These are phyloP conservation scores for Dunaliella salina DNA, from an alignment of 163 green algal genomes.

Conservation along the genomic window DNA sequence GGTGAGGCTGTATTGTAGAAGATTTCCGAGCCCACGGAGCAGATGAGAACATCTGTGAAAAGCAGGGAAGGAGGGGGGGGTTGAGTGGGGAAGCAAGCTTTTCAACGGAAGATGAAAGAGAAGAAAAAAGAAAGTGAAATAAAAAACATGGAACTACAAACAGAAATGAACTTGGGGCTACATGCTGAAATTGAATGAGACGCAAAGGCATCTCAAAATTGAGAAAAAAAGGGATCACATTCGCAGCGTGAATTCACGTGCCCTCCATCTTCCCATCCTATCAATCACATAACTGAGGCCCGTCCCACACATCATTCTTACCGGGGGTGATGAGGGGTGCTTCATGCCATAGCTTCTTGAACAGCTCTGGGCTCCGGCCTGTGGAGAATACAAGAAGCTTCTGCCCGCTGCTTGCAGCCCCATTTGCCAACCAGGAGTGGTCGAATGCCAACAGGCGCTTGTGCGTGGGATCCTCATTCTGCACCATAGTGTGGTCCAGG, in stretches of 20 bases:
- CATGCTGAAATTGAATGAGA: no score
- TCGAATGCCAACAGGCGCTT: conserved; percentile 72
- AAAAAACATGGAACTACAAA: no score
- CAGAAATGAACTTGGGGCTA: no score
- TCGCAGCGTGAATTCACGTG: no score
- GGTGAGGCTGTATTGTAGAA: conserved; percentile 41
- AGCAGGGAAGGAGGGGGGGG: background rate
- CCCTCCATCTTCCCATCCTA: no score
- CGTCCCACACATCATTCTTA: background rate
- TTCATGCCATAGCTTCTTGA: conserved; percentile 65
- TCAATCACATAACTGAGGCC: no score
- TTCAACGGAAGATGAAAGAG: no score
- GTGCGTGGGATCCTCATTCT: conserved; percentile 80
- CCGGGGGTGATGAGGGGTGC: conserved; percentile 69
- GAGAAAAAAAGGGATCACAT: no score
- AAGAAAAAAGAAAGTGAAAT: no score
- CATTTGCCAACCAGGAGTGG: conserved; percentile 8
- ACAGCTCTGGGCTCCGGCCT: conserved; percentile 79
- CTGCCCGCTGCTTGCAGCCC: background rate
- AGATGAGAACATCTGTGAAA: conserved; percentile 76
- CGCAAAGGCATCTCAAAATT: no score
- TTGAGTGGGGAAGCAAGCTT: no score
- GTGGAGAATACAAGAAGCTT: conserved; percentile 85
- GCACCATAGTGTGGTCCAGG: conserved; percentile 92
- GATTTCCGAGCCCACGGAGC: conserved; percentile 93